These are phyloP conservation scores for Mucor mucedo DNA, from an alignment of 371 early-diverging fungal species.

Conservation along the genomic window DNA sequence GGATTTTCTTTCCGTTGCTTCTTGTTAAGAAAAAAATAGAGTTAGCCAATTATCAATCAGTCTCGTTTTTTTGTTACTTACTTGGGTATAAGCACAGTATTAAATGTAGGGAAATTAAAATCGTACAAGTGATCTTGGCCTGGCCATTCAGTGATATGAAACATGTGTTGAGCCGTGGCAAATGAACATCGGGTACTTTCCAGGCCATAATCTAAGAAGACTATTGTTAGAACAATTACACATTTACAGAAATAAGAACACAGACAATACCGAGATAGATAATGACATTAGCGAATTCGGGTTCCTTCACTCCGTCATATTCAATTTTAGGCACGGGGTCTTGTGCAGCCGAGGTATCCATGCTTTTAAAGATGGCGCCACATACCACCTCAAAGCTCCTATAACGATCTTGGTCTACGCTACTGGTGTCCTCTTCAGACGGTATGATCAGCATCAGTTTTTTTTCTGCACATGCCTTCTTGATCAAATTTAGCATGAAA, in stretches of 20 bases:
- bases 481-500: not conserved
- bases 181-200: not conserved
- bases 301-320: not conserved
- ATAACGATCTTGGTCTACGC: not conserved
- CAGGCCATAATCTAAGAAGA: not conserved
- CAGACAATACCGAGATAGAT: not conserved
- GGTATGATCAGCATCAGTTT: not conserved
- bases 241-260: not conserved
- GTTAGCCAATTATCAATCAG: no score
- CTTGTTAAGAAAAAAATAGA: not conserved
- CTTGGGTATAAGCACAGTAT: not conserved
- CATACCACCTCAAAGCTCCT: not conserved
- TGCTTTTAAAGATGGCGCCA: not conserved
- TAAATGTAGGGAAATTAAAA: not conserved
- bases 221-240: not conserved
- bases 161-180: not conserved
- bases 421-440: not conserved
- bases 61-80: not conserved
- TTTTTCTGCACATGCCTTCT: not conserved
- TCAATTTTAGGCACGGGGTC: not conserved
- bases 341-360: not conserved
- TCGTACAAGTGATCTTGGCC: not conserved
- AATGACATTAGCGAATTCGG: not conserved
- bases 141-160: not conserved
- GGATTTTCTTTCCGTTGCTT: not conserved